phyloP scores from a whole-genome alignment of 2,329 filamentous ascomycete genomes.

The Cordyceps cicadae region DNA sequence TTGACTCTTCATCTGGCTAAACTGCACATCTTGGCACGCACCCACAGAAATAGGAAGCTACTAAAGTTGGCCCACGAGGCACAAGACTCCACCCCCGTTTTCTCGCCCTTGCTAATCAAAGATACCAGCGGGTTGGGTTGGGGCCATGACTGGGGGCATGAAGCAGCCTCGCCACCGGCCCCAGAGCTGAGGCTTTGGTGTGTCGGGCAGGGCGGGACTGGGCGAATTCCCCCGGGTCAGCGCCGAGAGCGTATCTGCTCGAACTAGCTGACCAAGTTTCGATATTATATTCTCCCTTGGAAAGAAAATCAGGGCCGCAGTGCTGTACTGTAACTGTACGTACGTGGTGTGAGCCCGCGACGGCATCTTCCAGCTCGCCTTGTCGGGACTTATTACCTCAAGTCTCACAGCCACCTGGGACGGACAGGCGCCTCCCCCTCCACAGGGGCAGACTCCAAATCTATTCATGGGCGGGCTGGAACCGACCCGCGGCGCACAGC shows the following conservation, averaged over 20 bases:
- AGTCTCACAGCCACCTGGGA: neutral
- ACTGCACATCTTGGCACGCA: slow-evolving; percentile 10
- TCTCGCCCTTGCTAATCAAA: neutral
- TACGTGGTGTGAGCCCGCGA: neutral
- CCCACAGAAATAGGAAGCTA: neutral
- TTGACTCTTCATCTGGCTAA: slow-evolving; percentile 3
- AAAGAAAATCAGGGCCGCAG: neutral
- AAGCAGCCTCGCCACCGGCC: slow-evolving; percentile 1
- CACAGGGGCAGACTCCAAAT: neutral
- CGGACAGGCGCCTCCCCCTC: neutral
- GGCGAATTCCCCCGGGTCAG: neutral
- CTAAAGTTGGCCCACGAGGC: slow-evolving; percentile 5
- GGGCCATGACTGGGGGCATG: neutral
- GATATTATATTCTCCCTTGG: neutral
- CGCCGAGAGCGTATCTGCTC: neutral
- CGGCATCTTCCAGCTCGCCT: neutral
- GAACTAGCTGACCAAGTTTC: neutral
- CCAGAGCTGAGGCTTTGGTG: neutral
- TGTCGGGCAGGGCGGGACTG: neutral
- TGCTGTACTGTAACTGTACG: neutral
- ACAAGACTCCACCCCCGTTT: slow-evolving; percentile 2
- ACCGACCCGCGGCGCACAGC: neutral
- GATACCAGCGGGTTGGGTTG: neutral
- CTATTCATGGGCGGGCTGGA: slow-evolving; percentile 1
- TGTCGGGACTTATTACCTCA: neutral